A percentile compares a stretch with the other conserved stretches of the same genome.
Conservation (phyloP, 805 yeast species). For the Candida koratica region DNA sequence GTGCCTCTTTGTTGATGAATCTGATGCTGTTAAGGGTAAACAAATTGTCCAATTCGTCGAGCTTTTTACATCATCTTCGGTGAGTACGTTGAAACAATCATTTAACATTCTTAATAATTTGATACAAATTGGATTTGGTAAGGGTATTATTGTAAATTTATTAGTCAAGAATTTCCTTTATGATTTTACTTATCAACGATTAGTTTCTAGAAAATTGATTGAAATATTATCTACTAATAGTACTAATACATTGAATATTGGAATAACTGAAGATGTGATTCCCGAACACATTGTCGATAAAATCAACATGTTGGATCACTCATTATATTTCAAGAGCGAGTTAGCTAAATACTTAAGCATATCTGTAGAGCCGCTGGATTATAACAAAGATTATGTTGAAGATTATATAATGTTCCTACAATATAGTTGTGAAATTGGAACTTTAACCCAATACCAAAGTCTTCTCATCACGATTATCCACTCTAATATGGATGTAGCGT, state of each 20-base stretch:
- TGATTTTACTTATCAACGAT: conserved; percentile 12
- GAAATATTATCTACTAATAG: neutral
- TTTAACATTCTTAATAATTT: conserved; percentile 17
- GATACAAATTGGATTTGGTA: conserved; percentile 23
- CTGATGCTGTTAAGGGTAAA: conserved; percentile 21
- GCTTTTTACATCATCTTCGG: conserved; percentile 45
- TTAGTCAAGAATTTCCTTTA: conserved; percentile 4
- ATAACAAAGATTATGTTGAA: conserved; percentile 8
- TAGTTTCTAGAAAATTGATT: conserved; percentile 8
- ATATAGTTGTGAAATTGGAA: conserved; percentile 1
- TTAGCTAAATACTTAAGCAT: conserved; percentile 1
- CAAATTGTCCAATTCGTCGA: conserved; percentile 54
- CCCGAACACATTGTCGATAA: neutral
- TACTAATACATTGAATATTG: conserved; percentile 3
- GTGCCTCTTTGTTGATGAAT: conserved; percentile 23
- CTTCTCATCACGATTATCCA: neutral
- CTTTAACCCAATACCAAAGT: neutral
- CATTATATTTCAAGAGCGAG: conserved; percentile 11
- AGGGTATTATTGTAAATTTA: conserved; percentile 9
- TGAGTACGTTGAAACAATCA: conserved; percentile 19
- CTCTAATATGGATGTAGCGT: conserved; percentile 1
- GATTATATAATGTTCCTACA: conserved; percentile 9
- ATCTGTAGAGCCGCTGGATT: neutral
- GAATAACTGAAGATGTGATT: neutral
- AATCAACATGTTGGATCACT: conserved; percentile 7